A percentile compares a stretch with the other conserved stretches of the same genome.
Conservation (phyloP, 2,329 filamentous ascomycete species). For the Penicillium nordicum region DNA sequence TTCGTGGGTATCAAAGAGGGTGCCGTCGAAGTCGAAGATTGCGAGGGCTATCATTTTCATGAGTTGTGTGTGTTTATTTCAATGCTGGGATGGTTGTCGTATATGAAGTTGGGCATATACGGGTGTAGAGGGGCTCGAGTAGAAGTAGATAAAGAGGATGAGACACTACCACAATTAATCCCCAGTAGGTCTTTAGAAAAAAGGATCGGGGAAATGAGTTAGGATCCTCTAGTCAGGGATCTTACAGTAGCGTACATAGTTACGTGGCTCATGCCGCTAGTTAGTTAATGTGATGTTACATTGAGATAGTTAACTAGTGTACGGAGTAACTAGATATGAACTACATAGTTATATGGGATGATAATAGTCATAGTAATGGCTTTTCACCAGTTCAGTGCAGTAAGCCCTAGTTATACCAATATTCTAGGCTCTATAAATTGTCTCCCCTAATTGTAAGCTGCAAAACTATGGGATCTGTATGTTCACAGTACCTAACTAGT, state of each 20-base stretch:
- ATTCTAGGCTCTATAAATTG: too few species aligned
- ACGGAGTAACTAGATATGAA: background rate
- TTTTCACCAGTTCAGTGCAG: background rate
- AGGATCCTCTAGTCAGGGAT: background rate
- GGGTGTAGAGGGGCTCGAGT: background rate
- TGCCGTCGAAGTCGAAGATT: slow-evolving; percentile 21
- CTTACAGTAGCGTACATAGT: background rate
- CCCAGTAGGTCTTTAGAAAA: background rate
- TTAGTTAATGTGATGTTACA: background rate
- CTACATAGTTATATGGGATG: background rate
- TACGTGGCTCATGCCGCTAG: background rate
- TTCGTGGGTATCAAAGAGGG: slow-evolving; percentile 18
- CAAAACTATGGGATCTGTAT: too few species aligned
- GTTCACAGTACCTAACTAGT: too few species aligned
- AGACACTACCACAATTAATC: background rate
- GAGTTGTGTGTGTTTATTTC: background rate
- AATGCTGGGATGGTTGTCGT: background rate
- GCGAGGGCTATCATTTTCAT: slow-evolving; percentile 9
- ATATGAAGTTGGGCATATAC: background rate
- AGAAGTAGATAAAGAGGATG: background rate
- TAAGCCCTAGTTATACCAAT: background rate
- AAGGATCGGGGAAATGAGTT: background rate
- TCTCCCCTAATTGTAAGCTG: too few species aligned
- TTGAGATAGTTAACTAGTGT: background rate
- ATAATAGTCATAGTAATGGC: background rate